Base-by-base conservation (phyloP, 2,329 filamentous ascomycete species). In the Exophiala bonariae region DNA sequence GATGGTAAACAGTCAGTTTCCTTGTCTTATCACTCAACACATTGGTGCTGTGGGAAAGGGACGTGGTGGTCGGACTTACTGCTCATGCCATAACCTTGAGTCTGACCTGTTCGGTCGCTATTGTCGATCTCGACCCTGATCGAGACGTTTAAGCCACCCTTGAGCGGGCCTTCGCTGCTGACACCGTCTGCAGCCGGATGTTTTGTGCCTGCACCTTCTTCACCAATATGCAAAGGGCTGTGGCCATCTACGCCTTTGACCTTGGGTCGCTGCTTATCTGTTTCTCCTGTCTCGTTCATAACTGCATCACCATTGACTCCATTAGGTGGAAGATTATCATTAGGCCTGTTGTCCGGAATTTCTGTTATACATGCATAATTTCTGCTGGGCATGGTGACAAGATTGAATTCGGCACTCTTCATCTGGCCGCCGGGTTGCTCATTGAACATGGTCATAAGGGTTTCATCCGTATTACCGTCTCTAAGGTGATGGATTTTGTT, bases 341-440 rank as follows among this genome's bases (percentile, higher is more conserved):
- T 18, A 10, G 43, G 17, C 17, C 60, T 41, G 40, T 55, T 11
- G 60, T 52, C 56, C 11, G 64, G 61, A 31, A 71, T 67, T 58
- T 85, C 80, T 35, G 76, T 76, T 64, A 85, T 79, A 62, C 80
- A 80, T 47, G 81, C 81, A 61, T 80, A 84, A 64, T 85, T 84
- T 44, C 82, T 73, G 41, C 76, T 80, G 1, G 82, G 81, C 82
- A 96, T 96, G 9, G 91, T 96, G 52, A 89, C 87, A 55, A 88
- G 80, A 68, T 96, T 96, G 63, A 79, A 85, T 34, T 73, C 73
- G 1, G 83, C 80, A 3, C 86, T 88, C 71, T 91, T 84, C 52
- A 72, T 69, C 45, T 69, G 63, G 23, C 73, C 69, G 8, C 77
- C 77, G 4, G 82, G 82, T 57, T 83, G 78, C 58, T 76, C 74